These are phyloP conservation scores for Elaphomyces granulatus DNA, from an alignment of 495 filamentous ascomycete species.

Conservation along the genomic window DNA sequence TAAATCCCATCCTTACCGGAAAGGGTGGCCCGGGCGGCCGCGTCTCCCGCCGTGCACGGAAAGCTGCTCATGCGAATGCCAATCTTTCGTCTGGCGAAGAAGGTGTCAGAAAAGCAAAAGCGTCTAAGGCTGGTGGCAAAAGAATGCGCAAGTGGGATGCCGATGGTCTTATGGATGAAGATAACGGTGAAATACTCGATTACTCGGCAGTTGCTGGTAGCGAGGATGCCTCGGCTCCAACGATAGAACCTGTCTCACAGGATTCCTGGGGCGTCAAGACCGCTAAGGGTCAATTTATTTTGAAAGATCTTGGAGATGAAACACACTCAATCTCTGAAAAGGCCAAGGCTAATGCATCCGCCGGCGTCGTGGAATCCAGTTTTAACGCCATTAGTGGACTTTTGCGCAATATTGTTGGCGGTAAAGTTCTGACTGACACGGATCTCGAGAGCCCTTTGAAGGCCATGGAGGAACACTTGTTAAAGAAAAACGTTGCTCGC, in stretches of 20 bases:
- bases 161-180: conserved; percentile 76
- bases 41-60: conserved; percentile 68
- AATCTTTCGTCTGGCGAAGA: conserved; percentile 80
- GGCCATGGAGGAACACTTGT: conserved; percentile 87
- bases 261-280: conserved; percentile 74
- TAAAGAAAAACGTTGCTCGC: conserved; percentile 91
- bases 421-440: conserved; percentile 73
- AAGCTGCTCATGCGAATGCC: conserved; percentile 49
- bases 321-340: conserved; percentile 77
- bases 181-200: conserved; percentile 66
- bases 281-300: conserved; percentile 77
- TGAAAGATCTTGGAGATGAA: conserved; percentile 86
- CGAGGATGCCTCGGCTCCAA: conserved; percentile 34
- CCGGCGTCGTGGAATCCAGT: conserved; percentile 60
- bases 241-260: conserved; percentile 57
- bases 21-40: conserved; percentile 58
- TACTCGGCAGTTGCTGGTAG: conserved; percentile 58
- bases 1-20: conserved; percentile 50
- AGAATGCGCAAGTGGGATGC: conserved; percentile 84
- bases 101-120: conserved; percentile 42
- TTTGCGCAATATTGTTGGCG: conserved; percentile 87
- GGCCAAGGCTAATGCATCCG: conserved; percentile 30
- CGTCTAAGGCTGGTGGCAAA: conserved; percentile 47
- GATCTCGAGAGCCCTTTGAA: conserved; percentile 86
- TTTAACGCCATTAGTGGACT: conserved; percentile 69